These are phyloP conservation scores for Citrullus colocynthis DNA, from an alignment of 306 rosid genomes.

Conservation along the genomic window DNA sequence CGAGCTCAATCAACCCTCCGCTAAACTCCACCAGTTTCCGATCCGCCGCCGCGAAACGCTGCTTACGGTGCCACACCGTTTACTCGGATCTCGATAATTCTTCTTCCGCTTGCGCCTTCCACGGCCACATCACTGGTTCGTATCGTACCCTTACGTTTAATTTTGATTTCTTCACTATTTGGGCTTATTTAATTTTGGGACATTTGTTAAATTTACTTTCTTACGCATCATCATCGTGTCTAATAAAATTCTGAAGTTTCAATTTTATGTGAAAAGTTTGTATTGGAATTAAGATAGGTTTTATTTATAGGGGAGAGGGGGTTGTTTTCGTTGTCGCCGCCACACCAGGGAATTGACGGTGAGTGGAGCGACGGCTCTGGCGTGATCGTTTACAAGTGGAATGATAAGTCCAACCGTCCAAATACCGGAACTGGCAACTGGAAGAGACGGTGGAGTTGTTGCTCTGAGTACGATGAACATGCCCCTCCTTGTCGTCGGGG, in stretches of 20 bases:
- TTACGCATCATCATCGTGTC: no score
- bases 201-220: no score
- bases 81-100: slow-evolving; percentile 44
- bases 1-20: slow-evolving; percentile 9
- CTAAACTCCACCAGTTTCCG: slow-evolving; percentile 7
- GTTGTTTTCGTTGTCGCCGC: slow-evolving; percentile 47
- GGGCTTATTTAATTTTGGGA: no score
- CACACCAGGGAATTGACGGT: slow-evolving; percentile 87
- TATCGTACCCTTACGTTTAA: background rate
- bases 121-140: slow-evolving; percentile 67
- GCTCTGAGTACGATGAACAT: slow-evolving; percentile 52
- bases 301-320: slow-evolving; percentile 44
- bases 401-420: slow-evolving; percentile 47
- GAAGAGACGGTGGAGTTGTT: slow-evolving; percentile 73
- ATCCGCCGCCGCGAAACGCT: slow-evolving; percentile 25
- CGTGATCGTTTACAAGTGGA: slow-evolving; percentile 70
- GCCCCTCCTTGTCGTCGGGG: slow-evolving; percentile 56
- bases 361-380: slow-evolving; percentile 74
- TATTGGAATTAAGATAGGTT: background rate
- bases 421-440: slow-evolving; percentile 56
- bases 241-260: no score
- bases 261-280: background rate
- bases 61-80: slow-evolving; percentile 58
- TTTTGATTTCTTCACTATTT: background rate
- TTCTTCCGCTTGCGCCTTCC: slow-evolving; percentile 66